Evolutionary conservation across 495 filamentous ascomycete genomes (phyloP).

Genomic region (Coniosporium apollinis): DNA sequence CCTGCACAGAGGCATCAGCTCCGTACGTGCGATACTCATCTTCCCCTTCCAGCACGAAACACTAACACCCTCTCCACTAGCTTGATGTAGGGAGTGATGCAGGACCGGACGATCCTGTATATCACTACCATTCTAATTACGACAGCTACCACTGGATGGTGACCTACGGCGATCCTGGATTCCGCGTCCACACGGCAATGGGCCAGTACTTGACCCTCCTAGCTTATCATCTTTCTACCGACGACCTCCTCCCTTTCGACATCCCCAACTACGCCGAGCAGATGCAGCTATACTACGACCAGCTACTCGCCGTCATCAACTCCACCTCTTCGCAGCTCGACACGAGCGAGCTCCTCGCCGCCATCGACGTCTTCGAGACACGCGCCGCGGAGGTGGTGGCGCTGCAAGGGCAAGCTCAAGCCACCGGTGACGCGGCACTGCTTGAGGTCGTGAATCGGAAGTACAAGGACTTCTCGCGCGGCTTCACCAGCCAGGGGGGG

Average conservation of each 20-base stretch:
- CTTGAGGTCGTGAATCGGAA: conserved; percentile 16
- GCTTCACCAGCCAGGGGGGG: conserved; percentile 18
- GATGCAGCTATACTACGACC: conserved; percentile 13
- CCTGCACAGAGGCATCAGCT: conserved; percentile 15
- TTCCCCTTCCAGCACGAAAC: too few relatives aligned
- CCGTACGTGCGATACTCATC: conserved; percentile 7
- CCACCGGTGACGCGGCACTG: conserved; percentile 6
- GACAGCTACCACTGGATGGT: conserved; percentile 21
- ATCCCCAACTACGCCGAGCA: conserved; percentile 13
- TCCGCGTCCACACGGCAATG: conserved; percentile 14
- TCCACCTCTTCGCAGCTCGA: conserved; percentile 3
- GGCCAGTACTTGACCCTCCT: conserved; percentile 21
- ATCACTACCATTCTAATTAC: conserved; percentile 22
- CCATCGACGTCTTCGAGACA: conserved; percentile 6
- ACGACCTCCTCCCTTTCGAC: conserved; percentile 21
- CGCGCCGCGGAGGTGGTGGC: conserved; percentile 1
- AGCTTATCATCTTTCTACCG: conserved; percentile 20
- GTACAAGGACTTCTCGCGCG: conserved; percentile 16
- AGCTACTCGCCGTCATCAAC: conserved; percentile 6
- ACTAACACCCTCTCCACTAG: too few relatives aligned
- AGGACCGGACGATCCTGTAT: conserved; percentile 15
- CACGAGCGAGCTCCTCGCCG: conserved; percentile 3
- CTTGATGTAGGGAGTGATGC: conserved; percentile 16
- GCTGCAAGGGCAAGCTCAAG: conserved; percentile 3
- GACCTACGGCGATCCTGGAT: conserved; percentile 19